phyloP scores from a whole-genome alignment of 108 stramenopile genomes.

The Cyclostephanos invisitatus region DNA sequence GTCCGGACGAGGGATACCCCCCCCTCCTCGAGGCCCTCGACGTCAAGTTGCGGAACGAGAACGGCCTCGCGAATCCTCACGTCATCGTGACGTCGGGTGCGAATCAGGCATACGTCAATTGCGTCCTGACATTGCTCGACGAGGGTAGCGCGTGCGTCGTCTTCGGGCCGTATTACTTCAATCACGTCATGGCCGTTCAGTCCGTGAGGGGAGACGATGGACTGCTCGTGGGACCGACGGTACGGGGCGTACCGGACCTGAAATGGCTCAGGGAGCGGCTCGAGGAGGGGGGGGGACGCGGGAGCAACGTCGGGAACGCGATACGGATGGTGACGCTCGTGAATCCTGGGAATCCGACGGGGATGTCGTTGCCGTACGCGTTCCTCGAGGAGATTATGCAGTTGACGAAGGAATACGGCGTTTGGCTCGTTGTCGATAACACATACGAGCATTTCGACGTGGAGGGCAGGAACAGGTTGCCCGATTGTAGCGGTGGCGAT shows the following conservation, averaged over 20 bases:
- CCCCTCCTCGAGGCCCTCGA: constrained; percentile 56
- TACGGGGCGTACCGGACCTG: constrained; percentile 60
- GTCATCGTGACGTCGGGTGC: constrained; percentile 94
- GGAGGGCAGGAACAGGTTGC: constrained; percentile 20
- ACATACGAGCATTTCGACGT: constrained; percentile 94
- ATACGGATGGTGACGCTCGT: constrained; percentile 86
- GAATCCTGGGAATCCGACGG: constrained; percentile 94
- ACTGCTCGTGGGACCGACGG: constrained; percentile 66
- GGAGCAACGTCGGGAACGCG: constrained; percentile 10
- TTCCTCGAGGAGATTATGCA: constrained; percentile 64
- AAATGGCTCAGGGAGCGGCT: constrained; percentile 58
- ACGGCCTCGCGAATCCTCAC: constrained; percentile 56
- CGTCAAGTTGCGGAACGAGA: constrained; percentile 61
- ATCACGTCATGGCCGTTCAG: constrained; percentile 88
- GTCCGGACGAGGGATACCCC: constrained; percentile 81
- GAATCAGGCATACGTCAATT: constrained; percentile 93
- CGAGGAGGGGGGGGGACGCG: constrained; percentile 19
- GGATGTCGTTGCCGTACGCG: constrained; percentile 62
- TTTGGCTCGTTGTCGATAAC: constrained; percentile 91
- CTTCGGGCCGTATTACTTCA: constrained; percentile 93
- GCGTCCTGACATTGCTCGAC: constrained; percentile 73
- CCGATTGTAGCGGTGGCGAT: constrained; percentile 46
- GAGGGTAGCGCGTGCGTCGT: constrained; percentile 60
- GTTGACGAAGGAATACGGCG: constrained; percentile 64
- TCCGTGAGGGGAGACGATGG: constrained; percentile 25